Evolutionary conservation across 441 rosid genomes (phyloP).

Genomic region (Mallotus repandus): DNA sequence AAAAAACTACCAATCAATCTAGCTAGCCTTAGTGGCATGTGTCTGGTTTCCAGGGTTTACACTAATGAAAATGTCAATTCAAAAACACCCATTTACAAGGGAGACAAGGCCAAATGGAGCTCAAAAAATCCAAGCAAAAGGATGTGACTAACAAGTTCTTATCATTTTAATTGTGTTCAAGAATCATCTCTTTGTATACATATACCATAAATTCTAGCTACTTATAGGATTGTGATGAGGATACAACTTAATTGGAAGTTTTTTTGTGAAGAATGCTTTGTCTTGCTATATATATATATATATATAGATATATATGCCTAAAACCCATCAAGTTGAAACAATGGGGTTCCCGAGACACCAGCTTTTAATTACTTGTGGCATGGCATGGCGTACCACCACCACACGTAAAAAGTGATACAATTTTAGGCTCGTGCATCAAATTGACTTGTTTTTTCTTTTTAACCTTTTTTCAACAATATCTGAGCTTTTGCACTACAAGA

Average conservation of each 20-base stretch:
- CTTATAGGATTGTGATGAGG: too few relatives aligned
- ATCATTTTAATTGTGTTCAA: not conserved
- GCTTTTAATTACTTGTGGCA: not conserved
- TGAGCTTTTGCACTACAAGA: too few relatives aligned
- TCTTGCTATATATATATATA: too few relatives aligned
- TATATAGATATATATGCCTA: too few relatives aligned
- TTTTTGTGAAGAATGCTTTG: too few relatives aligned
- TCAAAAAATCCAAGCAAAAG: not conserved
- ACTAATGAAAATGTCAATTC: not conserved
- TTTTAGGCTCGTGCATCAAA: not conserved
- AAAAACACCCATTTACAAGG: not conserved
- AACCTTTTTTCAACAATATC: too few relatives aligned
- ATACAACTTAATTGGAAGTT: too few relatives aligned
- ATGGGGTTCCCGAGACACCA: not conserved
- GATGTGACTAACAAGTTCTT: constrained; percentile 6
- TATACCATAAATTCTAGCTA: too few relatives aligned
- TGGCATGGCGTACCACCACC: not conserved
- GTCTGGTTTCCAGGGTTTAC: constrained; percentile 2
- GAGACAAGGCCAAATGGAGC: not conserved
- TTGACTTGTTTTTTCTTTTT: too few relatives aligned
- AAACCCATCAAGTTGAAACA: not conserved
- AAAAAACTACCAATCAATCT: too few relatives aligned
- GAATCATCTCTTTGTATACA: too few relatives aligned
- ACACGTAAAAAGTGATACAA: too few relatives aligned
- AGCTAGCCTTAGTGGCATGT: not conserved